phyloP scores from a whole-genome alignment of 2,329 filamentous ascomycete genomes.

The Aureobasidium sp. region DNA sequence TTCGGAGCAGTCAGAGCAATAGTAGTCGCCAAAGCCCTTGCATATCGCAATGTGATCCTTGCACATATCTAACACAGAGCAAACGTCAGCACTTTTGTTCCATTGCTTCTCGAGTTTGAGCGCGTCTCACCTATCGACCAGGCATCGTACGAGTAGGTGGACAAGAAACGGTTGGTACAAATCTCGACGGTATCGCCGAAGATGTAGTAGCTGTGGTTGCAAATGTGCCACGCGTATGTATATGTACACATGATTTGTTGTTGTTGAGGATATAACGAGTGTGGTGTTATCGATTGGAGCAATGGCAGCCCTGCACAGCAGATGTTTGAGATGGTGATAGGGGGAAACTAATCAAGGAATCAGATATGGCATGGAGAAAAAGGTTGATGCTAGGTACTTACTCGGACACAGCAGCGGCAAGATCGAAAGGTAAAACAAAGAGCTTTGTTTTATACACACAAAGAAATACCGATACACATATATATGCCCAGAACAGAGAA shows the following conservation, averaged over 20 bases:
- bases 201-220: conserved; percentile 42
- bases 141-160: conserved; percentile 38
- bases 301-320: no score
- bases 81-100: neutral
- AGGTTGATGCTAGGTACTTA: neutral
- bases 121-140: conserved; percentile 31
- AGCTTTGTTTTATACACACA: no score
- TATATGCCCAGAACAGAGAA: no score
- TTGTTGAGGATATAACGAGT: neutral
- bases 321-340: no score
- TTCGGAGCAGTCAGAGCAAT: conserved; percentile 36
- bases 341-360: neutral
- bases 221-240: conserved; percentile 40
- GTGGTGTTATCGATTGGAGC: no score
- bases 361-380: neutral
- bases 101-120: no score
- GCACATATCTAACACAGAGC: conserved; percentile 31
- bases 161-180: conserved; percentile 36
- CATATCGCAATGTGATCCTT: conserved; percentile 26
- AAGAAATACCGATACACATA: no score
- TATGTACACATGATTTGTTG: conserved; percentile 35
- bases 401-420: neutral
- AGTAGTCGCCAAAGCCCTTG: conserved; percentile 36
- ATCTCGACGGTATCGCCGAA: conserved; percentile 38
- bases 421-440: neutral